A percentile compares a stretch with the other conserved stretches of the same genome.
Evolutionary conservation across 139 green algal genomes (phyloP).

Genomic region (Marvania coccoides): DNA sequence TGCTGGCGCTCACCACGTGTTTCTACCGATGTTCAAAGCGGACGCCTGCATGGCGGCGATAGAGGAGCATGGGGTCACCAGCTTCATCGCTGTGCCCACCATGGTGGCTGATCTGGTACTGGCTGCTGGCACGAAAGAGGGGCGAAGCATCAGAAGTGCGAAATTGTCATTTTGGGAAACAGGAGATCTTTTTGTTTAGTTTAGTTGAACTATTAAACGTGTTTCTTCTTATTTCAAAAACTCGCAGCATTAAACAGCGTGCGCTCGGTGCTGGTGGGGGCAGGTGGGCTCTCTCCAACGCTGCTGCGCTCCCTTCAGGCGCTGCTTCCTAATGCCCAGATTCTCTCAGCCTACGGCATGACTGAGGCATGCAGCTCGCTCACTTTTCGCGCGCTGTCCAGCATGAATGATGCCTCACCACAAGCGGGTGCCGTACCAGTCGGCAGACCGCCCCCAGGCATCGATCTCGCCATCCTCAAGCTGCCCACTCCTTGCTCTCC

Average conservation of each 20-base stretch:
- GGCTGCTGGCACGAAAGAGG: not conserved
- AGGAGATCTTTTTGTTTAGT: too few relatives aligned
- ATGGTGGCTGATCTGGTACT: slow-evolving; percentile 73
- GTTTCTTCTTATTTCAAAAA: too few relatives aligned
- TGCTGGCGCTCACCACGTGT: slow-evolving; percentile 50
- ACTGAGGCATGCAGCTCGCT: slow-evolving; percentile 77
- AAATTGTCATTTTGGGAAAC: not conserved
- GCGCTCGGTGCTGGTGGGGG: slow-evolving; percentile 35
- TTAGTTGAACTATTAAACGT: too few relatives aligned
- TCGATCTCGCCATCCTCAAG: slow-evolving; percentile 33
- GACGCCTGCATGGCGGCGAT: slow-evolving; percentile 24
- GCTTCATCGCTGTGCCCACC: slow-evolving; percentile 71
- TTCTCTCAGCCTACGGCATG: slow-evolving; percentile 82
- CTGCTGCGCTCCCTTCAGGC: not conserved
- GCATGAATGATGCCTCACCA: not conserved
- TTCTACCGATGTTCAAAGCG: slow-evolving; percentile 25
- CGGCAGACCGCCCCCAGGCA: slow-evolving; percentile 31
- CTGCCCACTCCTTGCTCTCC: too few relatives aligned
- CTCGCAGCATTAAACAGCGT: slow-evolving; percentile 5
- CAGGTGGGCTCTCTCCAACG: slow-evolving; percentile 12
- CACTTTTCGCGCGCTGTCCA: slow-evolving; percentile 51
- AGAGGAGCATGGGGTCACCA: slow-evolving; percentile 36
- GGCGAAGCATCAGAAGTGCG: not conserved
- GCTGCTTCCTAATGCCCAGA: slow-evolving; percentile 45
- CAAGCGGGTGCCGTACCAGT: slow-evolving; percentile 26